phyloP scores from a whole-genome alignment of 2,329 filamentous ascomycete genomes.

The Fusarium oligoseptatum region DNA sequence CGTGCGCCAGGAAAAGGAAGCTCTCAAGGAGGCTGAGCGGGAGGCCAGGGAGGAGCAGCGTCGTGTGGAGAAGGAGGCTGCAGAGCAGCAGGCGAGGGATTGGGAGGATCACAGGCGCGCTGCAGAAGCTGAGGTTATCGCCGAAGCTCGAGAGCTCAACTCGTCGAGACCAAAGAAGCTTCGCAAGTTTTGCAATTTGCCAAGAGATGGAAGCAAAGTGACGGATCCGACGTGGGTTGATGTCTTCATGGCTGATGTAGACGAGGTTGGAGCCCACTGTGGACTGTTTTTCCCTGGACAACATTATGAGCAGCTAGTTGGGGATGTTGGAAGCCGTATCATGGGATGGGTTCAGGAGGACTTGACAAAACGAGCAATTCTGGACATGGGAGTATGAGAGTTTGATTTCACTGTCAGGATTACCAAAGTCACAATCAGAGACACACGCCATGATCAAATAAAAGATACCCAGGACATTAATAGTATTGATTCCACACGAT shows the following conservation, averaged over 20 bases:
- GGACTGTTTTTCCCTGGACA: slow-evolving; percentile 81
- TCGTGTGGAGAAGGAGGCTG: slow-evolving; percentile 21
- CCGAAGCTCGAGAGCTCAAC: slow-evolving; percentile 24
- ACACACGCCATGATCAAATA: not conserved
- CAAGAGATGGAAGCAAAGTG: slow-evolving; percentile 65
- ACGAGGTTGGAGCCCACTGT: slow-evolving; percentile 89
- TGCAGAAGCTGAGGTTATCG: slow-evolving; percentile 18
- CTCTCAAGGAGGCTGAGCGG: slow-evolving; percentile 48
- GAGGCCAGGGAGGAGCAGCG: slow-evolving; percentile 42
- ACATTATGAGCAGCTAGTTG: slow-evolving; percentile 83
- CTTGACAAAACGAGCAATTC: slow-evolving; percentile 57
- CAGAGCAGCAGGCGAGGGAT: slow-evolving; percentile 20
- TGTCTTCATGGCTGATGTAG: slow-evolving; percentile 84
- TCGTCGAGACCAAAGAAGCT: slow-evolving; percentile 63
- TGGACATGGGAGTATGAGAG: slow-evolving; percentile 39
- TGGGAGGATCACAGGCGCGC: slow-evolving; percentile 3
- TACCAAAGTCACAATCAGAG: not conserved
- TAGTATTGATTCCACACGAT: slow-evolving; percentile 36
- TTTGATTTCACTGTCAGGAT: not conserved
- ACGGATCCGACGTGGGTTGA: slow-evolving; percentile 81
- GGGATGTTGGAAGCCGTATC: slow-evolving; percentile 77
- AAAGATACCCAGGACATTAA: slow-evolving; percentile 24
- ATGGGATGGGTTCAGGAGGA: slow-evolving; percentile 78
- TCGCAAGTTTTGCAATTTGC: slow-evolving; percentile 84
- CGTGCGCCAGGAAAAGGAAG: slow-evolving; percentile 48